Conservation (phyloP, 1,139 yeast species). For the Meyerozyma smithsonii region DNA sequence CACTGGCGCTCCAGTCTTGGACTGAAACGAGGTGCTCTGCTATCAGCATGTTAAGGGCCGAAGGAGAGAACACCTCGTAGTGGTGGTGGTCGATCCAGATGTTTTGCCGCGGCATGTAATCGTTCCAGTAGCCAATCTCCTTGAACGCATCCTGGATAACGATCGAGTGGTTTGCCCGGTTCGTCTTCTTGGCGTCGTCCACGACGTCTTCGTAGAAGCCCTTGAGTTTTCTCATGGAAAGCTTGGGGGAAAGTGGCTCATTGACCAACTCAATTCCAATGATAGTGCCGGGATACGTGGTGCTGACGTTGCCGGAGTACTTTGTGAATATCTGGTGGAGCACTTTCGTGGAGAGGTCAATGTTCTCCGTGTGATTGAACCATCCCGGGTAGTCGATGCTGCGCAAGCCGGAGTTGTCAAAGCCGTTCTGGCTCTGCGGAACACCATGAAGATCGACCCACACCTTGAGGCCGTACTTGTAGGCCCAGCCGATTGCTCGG, state of each 20-base stretch:
- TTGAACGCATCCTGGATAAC: slow-evolving; percentile 59
- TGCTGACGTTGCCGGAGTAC: slow-evolving; percentile 27
- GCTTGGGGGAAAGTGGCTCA: slow-evolving; percentile 52
- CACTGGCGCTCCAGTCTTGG: slow-evolving; percentile 30
- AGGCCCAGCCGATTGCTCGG: slow-evolving; percentile 52
- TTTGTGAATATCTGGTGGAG: slow-evolving; percentile 39
- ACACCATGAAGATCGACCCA: slow-evolving; percentile 66
- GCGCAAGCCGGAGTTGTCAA: slow-evolving; percentile 61
- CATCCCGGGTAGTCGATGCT: slow-evolving; percentile 44
- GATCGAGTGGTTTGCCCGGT: slow-evolving; percentile 39
- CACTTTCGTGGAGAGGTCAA: slow-evolving; percentile 39
- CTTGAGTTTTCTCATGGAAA: slow-evolving; percentile 33
- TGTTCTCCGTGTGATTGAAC: slow-evolving; percentile 40
- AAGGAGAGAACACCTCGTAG: slow-evolving; percentile 52
- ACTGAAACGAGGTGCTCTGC: slow-evolving; percentile 36
- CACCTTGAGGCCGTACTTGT: slow-evolving; percentile 43
- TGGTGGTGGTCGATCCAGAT: slow-evolving; percentile 62
- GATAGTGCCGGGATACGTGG: slow-evolving; percentile 42
- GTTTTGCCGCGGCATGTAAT: slow-evolving; percentile 36
- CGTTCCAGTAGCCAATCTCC: slow-evolving; percentile 47
- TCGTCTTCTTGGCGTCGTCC: slow-evolving; percentile 28
- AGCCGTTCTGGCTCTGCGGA: slow-evolving; percentile 70
- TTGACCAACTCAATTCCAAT: slow-evolving; percentile 61
- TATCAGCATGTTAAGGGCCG: slow-evolving; percentile 32
- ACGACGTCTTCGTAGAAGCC: slow-evolving; percentile 41